Base-by-base conservation (phyloP, 2,329 filamentous ascomycete genomes). In the Aspergillus thermomutatus region DNA sequence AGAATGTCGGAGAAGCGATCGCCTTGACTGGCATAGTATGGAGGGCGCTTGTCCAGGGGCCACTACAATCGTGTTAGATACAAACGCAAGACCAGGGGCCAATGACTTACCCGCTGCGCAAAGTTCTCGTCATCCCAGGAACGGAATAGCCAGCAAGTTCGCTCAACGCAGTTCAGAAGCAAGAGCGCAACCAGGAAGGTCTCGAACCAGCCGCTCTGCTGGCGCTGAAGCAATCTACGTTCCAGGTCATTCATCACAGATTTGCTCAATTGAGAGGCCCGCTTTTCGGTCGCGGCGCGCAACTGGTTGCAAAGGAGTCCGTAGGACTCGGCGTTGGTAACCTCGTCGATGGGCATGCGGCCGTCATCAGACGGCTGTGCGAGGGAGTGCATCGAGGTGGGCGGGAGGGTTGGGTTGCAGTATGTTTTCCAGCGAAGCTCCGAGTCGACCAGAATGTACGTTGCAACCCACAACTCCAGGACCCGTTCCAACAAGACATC, bases 151-250 rank as follows among this genome's bases (percentile, higher is more conserved):
- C 82, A 83, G 65, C 81, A 81, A 70, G 83, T 83, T 53, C 83
- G 77, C 69, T 86, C 84, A 14, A 85, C 80, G 59, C 82, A 84
- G 56, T 81, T 83, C 25, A 87, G 72, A 0, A 86, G 72, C 17
- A 86, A 75, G n/a, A 86, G 74, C 0, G 82, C 78, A 4, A 81
- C 79, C n/a, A 87, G 70, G 64, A 85, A 85, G 0, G 83, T 86
- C 58, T 83, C 80, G 55, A 86, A 85, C 48, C 78, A 78, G 52
- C 80, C 81, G 23, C 78, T 79, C 66, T 83, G 80, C 64, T 83
- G 80, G 11, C 82, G 80, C 62, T 84, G 82, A 7, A 86, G 75
- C 4, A 86, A 71, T n/a, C 83, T 79, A 19, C 82, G 79, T 65
- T 87, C 84, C 1, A 86, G 75, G 56, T 85, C 83, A 59, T 83